Base-by-base conservation (phyloP, 176 grass and related monocot genomes). In the Melocanna baccifera region DNA sequence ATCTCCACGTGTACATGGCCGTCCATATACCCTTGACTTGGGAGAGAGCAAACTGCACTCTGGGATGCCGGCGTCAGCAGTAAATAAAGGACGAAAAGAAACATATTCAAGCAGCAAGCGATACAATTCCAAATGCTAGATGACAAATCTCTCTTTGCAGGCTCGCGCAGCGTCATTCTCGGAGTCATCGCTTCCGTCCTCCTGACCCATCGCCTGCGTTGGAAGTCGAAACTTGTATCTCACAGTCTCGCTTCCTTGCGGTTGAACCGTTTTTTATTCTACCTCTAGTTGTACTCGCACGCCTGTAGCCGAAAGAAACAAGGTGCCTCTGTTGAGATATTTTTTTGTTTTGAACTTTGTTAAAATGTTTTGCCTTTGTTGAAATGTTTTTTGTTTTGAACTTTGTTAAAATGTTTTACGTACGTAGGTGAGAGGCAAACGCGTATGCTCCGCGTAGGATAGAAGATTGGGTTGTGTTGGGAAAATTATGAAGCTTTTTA, bases 121-220 rank as follows among this genome's bases (percentile, higher is more conserved):
- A 81, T 70, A 58, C 79, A 50, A 57, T 81, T 81, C 79, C 65
- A 81, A 81, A 81, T 5, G 66, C 79, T 57, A 70, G 36, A 11
- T 40, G 65, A 81, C 79, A 81, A 70, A 70, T 5, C 12, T 0
- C 9, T n/a, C 50, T 70, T 81, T 70, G 65, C 20, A 37, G 45
- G 53, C 53, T 57, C 53, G 20, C 73, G 39, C 55, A 64, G 43
- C 64, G 78, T 70, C 66, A 58, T 81, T 70, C 65, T 81, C 50
- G 79, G 50, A 70, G 65, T 70, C 79, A 41, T 70, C 65, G 63
- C 78, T 81, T 69, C 79, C 65, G 79, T 28, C 63, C 45, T 67
- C 16, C 77, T 46, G n/a, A 29, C 57, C 39, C 75, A 62, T 62
- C 56, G 14, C 37, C 56, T 46, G 75, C 57, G 9, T 62, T 20